Percentiles rank a stretch among this genome's conserved stretches.
Conservation (phyloP, 208 protist species). For the Tritrichomonas musculus region DNA sequence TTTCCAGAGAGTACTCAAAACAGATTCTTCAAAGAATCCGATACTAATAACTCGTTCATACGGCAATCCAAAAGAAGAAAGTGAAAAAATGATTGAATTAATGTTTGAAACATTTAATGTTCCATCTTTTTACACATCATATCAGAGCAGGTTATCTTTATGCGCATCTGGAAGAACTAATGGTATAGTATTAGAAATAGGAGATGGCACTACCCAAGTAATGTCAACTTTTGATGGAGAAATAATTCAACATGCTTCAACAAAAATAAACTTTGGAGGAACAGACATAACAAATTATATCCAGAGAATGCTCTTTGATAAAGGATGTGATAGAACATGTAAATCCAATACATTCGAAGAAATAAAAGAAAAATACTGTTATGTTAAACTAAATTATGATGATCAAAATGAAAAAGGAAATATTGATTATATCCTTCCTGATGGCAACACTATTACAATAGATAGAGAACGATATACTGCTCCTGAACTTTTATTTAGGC, state of each 20-base stretch:
- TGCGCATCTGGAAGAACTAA: constrained; percentile 58
- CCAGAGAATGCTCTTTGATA: constrained; percentile 56
- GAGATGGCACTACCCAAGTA: constrained; percentile 87
- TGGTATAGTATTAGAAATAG: constrained; percentile 80
- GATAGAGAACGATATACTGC: background rate
- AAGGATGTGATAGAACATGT: constrained; percentile 57
- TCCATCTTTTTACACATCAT: background rate
- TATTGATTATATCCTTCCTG: constrained; percentile 54
- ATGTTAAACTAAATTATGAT: constrained; percentile 60
- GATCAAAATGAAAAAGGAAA: constrained; percentile 49
- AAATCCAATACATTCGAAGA: too few relatives aligned
- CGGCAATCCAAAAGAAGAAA: background rate
- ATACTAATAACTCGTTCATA: background rate
- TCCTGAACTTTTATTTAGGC: background rate
- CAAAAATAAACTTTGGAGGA: background rate
- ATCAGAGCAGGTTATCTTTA: background rate
- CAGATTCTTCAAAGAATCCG: constrained; percentile 67
- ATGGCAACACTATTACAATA: background rate
- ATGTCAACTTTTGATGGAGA: constrained; percentile 55
- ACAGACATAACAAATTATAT: constrained; percentile 49
- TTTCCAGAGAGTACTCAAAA: constrained; percentile 92
- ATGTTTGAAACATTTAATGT: background rate
- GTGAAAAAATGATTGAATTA: background rate
- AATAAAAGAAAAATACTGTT: constrained; percentile 69
- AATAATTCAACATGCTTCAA: background rate